These are phyloP conservation scores for Coemansia nantahalensis DNA, from an alignment of 192 early-diverging fungal genomes.

Conservation along the genomic window DNA sequence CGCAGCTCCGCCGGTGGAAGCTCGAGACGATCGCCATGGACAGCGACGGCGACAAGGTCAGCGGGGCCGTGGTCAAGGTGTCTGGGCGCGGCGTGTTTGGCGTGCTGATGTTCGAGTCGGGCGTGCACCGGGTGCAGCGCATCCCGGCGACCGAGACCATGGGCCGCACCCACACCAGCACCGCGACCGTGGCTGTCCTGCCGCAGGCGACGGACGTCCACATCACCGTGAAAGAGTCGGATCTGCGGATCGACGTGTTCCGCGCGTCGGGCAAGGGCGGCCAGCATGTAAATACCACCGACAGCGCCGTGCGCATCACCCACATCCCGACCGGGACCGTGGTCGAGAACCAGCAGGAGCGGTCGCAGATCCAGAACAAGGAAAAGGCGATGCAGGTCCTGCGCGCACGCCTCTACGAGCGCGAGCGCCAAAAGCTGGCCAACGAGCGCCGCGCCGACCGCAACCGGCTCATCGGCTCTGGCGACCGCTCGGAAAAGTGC, in stretches of 20 bases:
- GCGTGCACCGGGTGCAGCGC: slow-evolving; percentile 80
- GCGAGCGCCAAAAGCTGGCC: slow-evolving; percentile 60
- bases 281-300: slow-evolving; percentile 95
- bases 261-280: slow-evolving; percentile 81
- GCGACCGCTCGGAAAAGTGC: slow-evolving; percentile 78
- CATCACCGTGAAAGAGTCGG: slow-evolving; percentile 63
- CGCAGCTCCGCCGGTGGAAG: slow-evolving; percentile 61
- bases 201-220: slow-evolving; percentile 72
- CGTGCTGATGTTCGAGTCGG: slow-evolving; percentile 74
- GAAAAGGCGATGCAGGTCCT: slow-evolving; percentile 84
- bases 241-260: slow-evolving; percentile 70
- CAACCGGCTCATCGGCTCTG: slow-evolving; percentile 65
- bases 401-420: slow-evolving; percentile 72
- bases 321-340: slow-evolving; percentile 90
- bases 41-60: slow-evolving; percentile 32
- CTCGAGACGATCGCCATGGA: slow-evolving; percentile 56
- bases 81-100: slow-evolving; percentile 72
- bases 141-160: slow-evolving; percentile 75
- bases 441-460: slow-evolving; percentile 59
- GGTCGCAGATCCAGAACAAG: slow-evolving; percentile 92
- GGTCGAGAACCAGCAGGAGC: slow-evolving; percentile 84
- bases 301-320: slow-evolving; percentile 89
- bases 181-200: slow-evolving; percentile 75
- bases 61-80: slow-evolving; percentile 66
- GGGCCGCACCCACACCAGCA: slow-evolving; percentile 77